Evolutionary conservation across 768 basidiomycete genomes (phyloP), one percentile per base, ranked within the genome.

Genomic region (Boletus speciosus): DNA sequence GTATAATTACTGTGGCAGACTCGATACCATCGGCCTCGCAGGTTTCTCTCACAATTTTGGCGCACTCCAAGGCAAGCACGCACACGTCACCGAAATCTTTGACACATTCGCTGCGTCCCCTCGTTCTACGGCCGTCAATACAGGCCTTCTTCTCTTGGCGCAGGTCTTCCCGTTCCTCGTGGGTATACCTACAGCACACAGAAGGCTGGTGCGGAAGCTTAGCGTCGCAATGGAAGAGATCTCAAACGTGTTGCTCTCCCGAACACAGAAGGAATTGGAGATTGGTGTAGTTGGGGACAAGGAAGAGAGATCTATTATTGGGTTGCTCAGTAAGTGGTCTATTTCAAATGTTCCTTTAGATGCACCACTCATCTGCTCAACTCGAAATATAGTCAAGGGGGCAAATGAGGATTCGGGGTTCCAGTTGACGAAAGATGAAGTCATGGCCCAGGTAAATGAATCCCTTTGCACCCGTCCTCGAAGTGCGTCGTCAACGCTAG

Each of bases 311-410:
- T 68, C 66, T 11, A 56, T 68, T 3, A 65, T 70, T 5, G 61
- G 65, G 7, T 25, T 62, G 8, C 47, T 68, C 8, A 60, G 65
- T 67, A 44, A 4, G 58, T 55, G 19, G 7, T 38, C 23, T 9
- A 21, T 32, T 5, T 12, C 29, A 8, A 3, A 74, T n/a, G 62
- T 74, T 50, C 5, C 64, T 4, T 19, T 4, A 1, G 5, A 6
- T 29, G 23, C 10, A 1, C 14, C 2, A 1, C 16, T 35, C 29
- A 38, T 23, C 1, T 11, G 7, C 19, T 23, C 5, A 2, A 39
- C 16, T 4, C 5, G 4, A 5, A 2, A 36, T 10, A 11, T 29
- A 78, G 74, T 77, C 48, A 74, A 73, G 55, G 68, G 72, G 0
- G 72, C 71, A 57, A 59, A 41, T 15, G 31, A 52, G 5, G 59